Conservation (phyloP, 352 stramenopile genomes). For the Phytophthora macrochlamydospora region DNA sequence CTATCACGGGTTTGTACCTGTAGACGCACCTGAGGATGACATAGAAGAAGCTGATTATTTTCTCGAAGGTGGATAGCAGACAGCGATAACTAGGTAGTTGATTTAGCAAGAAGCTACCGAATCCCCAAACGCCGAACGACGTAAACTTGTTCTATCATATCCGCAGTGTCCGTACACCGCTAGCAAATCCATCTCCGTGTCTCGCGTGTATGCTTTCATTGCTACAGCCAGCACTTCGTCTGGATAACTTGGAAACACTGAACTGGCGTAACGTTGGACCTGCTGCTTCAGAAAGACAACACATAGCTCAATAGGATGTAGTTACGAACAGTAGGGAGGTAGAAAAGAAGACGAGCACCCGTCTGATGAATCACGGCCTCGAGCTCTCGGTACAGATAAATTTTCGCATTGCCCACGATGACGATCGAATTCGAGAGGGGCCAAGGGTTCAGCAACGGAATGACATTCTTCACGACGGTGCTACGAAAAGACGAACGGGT, state of each 20-base stretch:
- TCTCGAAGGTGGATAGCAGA: neutral
- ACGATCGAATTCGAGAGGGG: constrained; percentile 1
- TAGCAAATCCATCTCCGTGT: neutral
- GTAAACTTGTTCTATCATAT: neutral
- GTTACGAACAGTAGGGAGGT: neutral
- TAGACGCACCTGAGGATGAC: neutral
- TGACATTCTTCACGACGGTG: neutral
- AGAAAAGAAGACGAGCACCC: constrained; percentile 5
- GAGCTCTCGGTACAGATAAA: constrained; percentile 8
- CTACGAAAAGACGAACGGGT: neutral
- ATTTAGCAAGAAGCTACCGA: neutral
- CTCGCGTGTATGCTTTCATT: constrained; percentile 3
- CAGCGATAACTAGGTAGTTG: neutral
- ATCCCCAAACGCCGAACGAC: neutral
- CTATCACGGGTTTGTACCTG: neutral
- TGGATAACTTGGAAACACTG: constrained; percentile 7
- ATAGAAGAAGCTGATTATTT: neutral
- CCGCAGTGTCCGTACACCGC: neutral
- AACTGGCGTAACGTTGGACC: constrained; percentile 6
- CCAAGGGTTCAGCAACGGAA: constrained; percentile 5
- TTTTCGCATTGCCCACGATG: constrained; percentile 16
- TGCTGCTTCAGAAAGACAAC: constrained; percentile 5
- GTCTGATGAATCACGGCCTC: constrained; percentile 5
- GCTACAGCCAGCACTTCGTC: constrained; percentile 2
- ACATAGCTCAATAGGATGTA: constrained; percentile 15